phyloP scores from a whole-genome alignment of 306 rosid genomes.

The Dryas alaskensis region DNA sequence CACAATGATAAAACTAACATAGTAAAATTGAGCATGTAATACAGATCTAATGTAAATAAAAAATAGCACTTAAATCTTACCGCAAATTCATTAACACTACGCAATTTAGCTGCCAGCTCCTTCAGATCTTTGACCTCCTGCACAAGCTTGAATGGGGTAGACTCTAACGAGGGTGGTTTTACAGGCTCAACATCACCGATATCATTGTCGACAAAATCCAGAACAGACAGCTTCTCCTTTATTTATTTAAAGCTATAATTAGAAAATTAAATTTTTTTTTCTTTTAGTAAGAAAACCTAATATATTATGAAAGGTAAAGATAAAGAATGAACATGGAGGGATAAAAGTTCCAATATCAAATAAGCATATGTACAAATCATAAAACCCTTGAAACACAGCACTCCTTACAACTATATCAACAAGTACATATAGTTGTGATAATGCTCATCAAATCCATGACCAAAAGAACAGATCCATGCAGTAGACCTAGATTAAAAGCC shows the following conservation, averaged over 20 bases:
- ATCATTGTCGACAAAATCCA: slow-evolving; percentile 68
- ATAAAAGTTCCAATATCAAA: background rate
- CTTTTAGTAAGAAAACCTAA: background rate
- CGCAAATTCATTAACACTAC: slow-evolving; percentile 76
- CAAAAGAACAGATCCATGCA: background rate
- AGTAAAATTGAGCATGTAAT: background rate
- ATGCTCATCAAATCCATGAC: background rate
- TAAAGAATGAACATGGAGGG: background rate
- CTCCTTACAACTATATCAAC: background rate
- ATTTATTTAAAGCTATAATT: slow-evolving; percentile 23
- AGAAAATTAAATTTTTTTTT: background rate
- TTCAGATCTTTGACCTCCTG: slow-evolving; percentile 76
- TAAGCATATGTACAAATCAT: background rate
- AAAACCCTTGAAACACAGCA: background rate
- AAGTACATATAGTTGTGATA: background rate
- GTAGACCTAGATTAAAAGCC: background rate
- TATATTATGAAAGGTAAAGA: background rate
- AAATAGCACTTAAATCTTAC: slow-evolving; percentile 35
- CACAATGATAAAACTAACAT: background rate
- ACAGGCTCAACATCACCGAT: slow-evolving; percentile 42
- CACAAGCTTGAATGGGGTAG: slow-evolving; percentile 71
- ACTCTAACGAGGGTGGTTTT: slow-evolving; percentile 53
- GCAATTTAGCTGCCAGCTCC: slow-evolving; percentile 73
- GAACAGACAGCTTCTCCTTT: slow-evolving; percentile 59
- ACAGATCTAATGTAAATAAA: background rate